Percentiles rank a stretch among this genome's conserved stretches.
Conservation (phyloP, 2,329 filamentous ascomycete genomes). For the Colletotrichum nymphaeae region DNA sequence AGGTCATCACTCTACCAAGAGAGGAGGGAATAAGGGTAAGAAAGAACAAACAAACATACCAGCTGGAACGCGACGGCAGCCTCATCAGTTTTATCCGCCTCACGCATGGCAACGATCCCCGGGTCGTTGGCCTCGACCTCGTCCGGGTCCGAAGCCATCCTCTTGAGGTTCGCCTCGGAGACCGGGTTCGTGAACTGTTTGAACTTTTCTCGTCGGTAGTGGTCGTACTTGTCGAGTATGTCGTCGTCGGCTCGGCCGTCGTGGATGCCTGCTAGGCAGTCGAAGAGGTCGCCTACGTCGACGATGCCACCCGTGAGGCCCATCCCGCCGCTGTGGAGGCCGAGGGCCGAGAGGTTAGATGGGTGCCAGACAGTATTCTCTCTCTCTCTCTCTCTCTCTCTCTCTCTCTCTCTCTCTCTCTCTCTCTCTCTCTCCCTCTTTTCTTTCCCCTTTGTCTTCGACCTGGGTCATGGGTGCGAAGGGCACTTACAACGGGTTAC, state of each 20-base stretch:
- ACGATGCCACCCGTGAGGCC: slow-evolving; percentile 60
- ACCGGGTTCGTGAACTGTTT: background rate
- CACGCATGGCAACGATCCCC: background rate
- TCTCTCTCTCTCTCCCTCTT: no score
- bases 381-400: no score
- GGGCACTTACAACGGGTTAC: slow-evolving; percentile 55
- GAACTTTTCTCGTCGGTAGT: background rate
- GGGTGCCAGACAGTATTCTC: no score
- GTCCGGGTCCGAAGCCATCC: background rate
- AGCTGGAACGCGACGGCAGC: background rate
- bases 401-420: no score
- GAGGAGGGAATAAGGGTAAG: no score
- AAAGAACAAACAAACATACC: background rate
- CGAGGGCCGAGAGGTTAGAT: background rate
- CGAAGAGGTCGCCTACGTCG: slow-evolving; percentile 60
- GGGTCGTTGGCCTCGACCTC: background rate
- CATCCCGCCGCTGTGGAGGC: slow-evolving; percentile 50
- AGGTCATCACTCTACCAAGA: background rate
- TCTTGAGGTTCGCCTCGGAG: background rate
- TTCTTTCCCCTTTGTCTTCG: no score
- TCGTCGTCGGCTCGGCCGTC: slow-evolving; percentile 48
- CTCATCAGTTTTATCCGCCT: background rate
- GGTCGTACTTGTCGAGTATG: slow-evolving; percentile 54
- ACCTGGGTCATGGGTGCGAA: no score
- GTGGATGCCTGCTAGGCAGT: slow-evolving; percentile 56